Conservation (phyloP, 2,329 filamentous ascomycete genomes). For the Venturia carpophila region DNA sequence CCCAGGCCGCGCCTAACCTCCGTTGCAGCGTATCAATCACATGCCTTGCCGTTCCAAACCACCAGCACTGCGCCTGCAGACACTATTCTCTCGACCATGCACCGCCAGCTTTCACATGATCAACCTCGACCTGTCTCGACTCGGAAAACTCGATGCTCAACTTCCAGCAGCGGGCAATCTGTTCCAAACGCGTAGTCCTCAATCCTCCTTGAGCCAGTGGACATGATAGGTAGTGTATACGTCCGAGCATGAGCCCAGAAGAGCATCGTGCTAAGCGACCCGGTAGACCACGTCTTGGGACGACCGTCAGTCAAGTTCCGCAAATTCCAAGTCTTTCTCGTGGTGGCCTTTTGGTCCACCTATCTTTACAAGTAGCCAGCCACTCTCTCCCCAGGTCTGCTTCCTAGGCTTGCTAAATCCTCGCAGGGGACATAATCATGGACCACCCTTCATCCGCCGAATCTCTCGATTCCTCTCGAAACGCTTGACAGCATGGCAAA, state of each 20-base stretch:
- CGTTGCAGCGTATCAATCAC: neutral
- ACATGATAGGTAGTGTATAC: constrained; percentile 2
- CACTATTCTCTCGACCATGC: neutral
- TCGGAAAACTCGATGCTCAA: neutral
- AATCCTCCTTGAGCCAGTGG: constrained; percentile 2
- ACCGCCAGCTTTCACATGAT: neutral
- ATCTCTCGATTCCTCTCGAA: constrained; percentile 64
- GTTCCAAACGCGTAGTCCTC: neutral
- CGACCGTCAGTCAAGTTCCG: constrained; percentile 85
- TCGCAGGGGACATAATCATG: constrained; percentile 72
- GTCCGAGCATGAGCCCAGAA: neutral
- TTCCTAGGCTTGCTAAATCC: constrained; percentile 21
- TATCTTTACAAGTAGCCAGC: constrained; percentile 63
- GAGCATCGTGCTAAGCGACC: neutral
- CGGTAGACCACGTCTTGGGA: constrained; percentile 82
- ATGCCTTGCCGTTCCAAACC: too few species aligned
- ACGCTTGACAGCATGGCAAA: constrained; percentile 81
- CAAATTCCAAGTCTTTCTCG: constrained; percentile 84
- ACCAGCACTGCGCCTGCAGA: neutral
- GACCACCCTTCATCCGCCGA: constrained; percentile 65
- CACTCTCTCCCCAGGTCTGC: neutral
- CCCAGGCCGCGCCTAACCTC: too few species aligned
- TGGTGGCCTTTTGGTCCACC: constrained; percentile 82
- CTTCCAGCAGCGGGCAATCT: neutral
- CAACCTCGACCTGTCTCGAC: neutral